These are phyloP conservation scores for Turritis glabra DNA, from an alignment of 345 rosid genomes.

Conservation along the genomic window DNA sequence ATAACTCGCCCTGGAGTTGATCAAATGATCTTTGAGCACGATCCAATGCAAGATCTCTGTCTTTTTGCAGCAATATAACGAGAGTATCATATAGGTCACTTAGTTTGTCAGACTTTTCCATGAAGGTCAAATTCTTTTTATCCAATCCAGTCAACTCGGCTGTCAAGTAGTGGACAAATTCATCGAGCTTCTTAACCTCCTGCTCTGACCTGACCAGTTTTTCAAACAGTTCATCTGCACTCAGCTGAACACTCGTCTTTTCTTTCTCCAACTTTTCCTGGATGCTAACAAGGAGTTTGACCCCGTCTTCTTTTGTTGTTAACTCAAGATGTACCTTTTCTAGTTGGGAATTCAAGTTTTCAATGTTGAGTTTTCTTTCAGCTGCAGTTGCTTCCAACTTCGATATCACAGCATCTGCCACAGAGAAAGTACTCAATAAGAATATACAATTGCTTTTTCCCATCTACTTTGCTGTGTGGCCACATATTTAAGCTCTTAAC, in stretches of 20 bases:
- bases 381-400: background rate
- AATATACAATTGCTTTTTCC: background rate
- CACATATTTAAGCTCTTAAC: background rate
- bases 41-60: constrained; percentile 50
- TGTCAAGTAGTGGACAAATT: constrained; percentile 48
- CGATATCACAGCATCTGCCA: constrained; percentile 1
- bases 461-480: background rate
- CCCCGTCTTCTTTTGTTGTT: constrained; percentile 58
- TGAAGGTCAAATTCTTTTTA: constrained; percentile 49
- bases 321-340: constrained; percentile 53
- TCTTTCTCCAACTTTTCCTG: constrained; percentile 62
- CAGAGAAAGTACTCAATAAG: background rate
- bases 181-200: constrained; percentile 60
- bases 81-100: constrained; percentile 52
- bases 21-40: constrained; percentile 52
- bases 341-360: constrained; percentile 58
- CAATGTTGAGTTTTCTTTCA: constrained; percentile 36
- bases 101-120: constrained; percentile 55
- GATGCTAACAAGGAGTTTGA: constrained; percentile 46
- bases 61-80: constrained; percentile 53
- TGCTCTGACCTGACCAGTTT: constrained; percentile 48
- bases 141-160: constrained; percentile 63
- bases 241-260: constrained; percentile 52
- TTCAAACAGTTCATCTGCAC: constrained; percentile 47
- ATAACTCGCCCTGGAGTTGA: constrained; percentile 57